Evolutionary conservation across 371 early-diverging fungal species (phyloP).

Genomic region (Mortierella sp.): DNA sequence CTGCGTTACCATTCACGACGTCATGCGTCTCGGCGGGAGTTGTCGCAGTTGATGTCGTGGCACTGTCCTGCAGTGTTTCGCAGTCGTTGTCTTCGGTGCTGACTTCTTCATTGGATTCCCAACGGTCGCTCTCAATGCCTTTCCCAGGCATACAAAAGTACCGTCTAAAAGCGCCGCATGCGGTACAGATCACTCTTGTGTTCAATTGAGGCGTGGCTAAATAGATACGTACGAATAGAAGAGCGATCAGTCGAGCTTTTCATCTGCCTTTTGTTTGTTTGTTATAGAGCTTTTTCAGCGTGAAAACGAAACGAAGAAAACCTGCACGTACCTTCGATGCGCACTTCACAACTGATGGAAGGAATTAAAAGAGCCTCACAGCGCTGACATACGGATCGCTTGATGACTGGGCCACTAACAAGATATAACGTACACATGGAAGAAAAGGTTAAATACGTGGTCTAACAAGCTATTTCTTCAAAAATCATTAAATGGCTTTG

Average conservation of each 20-base stretch:
- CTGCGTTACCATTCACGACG: not conserved
- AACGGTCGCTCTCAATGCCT: slow-evolving; percentile 36
- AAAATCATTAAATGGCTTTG: not conserved
- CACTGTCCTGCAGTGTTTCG: not conserved
- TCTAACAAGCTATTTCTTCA: not conserved
- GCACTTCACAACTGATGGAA: slow-evolving; percentile 41
- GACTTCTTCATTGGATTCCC: slow-evolving; percentile 13
- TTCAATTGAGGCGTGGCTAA: slow-evolving; percentile 50
- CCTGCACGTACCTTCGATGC: slow-evolving; percentile 31
- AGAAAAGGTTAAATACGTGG: too few species aligned
- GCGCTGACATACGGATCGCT: slow-evolving; percentile 38
- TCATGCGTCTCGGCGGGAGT: slow-evolving; percentile 1
- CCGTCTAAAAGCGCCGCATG: slow-evolving; percentile 52
- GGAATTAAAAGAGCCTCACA: slow-evolving; percentile 53
- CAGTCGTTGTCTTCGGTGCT: not conserved
- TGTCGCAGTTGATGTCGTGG: not conserved
- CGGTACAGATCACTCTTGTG: slow-evolving; percentile 35
- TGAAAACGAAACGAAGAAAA: not conserved
- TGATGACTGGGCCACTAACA: slow-evolving; percentile 42
- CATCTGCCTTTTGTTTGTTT: not conserved
- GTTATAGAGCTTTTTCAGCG: not conserved
- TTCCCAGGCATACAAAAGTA: slow-evolving; percentile 52
- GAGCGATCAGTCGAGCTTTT: not conserved
- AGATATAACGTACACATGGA: not conserved
- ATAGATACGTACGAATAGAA: not conserved